Conservation (phyloP, 768 basidiomycete genomes). For the Mycena capillaripes region DNA sequence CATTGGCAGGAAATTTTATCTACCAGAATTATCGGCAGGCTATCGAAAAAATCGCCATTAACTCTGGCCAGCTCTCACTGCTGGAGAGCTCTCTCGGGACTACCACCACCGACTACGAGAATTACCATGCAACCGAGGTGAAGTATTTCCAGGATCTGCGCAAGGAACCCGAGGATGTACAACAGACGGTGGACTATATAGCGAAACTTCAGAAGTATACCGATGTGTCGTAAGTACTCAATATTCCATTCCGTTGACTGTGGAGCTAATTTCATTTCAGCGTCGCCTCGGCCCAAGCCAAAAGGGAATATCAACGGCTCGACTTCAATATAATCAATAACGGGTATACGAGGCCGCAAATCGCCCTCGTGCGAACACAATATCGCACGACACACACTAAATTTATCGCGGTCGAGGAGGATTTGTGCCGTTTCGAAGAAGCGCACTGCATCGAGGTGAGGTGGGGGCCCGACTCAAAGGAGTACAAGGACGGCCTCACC, state of each 20-base stretch:
- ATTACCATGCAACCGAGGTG: background rate
- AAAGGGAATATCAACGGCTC: background rate
- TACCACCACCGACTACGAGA: slow-evolving; percentile 17
- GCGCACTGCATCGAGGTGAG: background rate
- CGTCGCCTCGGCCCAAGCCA: slow-evolving; percentile 1
- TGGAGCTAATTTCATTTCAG: background rate
- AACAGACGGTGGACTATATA: slow-evolving; percentile 18
- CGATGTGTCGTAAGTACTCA: too few relatives aligned
- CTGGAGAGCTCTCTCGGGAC: too few relatives aligned
- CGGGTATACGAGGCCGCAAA: slow-evolving; percentile 8
- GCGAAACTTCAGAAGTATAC: slow-evolving; percentile 9
- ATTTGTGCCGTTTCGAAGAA: slow-evolving; percentile 14
- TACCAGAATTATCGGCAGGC: slow-evolving; percentile 26
- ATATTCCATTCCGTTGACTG: too few relatives aligned
- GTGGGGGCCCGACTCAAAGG: background rate
- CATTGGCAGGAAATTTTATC: slow-evolving; percentile 19
- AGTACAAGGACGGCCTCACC: slow-evolving; percentile 6
- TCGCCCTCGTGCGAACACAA: slow-evolving; percentile 9
- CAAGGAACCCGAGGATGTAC: background rate
- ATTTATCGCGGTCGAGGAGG: too few relatives aligned
- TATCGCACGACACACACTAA: slow-evolving; percentile 16
- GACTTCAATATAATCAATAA: slow-evolving; percentile 11
- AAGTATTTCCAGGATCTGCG: slow-evolving; percentile 16
- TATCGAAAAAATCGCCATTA: slow-evolving; percentile 14
- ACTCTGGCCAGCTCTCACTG: background rate